These are phyloP conservation scores for Cynara cardunculus DNA, from an alignment of 129 eudicot species.

Conservation along the genomic window DNA sequence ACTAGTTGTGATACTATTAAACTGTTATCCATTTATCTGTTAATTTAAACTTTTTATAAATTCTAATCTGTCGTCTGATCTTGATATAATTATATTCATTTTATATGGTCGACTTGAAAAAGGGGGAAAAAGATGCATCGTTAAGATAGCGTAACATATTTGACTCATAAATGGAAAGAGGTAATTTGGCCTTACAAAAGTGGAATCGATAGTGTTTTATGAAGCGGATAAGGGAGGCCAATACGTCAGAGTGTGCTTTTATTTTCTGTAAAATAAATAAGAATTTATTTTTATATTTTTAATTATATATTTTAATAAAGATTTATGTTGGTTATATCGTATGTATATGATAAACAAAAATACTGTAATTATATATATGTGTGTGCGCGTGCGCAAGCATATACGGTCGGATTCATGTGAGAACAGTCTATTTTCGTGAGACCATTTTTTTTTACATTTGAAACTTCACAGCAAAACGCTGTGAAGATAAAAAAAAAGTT, in stretches of 20 bases:
- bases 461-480: too few relatives aligned
- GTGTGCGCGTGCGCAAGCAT: too few relatives aligned
- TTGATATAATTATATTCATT: background rate
- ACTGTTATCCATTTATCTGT: background rate
- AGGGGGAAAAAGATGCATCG: background rate
- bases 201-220: constrained; percentile 26
- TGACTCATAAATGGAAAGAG: constrained; percentile 24
- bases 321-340: too few relatives aligned
- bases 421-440: too few relatives aligned
- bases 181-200: constrained; percentile 22
- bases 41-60: background rate
- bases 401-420: too few relatives aligned
- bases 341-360: too few relatives aligned
- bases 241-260: constrained; percentile 26
- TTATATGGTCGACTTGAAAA: background rate
- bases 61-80: background rate
- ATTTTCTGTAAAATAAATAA: too few relatives aligned
- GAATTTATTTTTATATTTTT: too few relatives aligned
- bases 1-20: background rate
- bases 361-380: too few relatives aligned
- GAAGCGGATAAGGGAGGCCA: constrained; percentile 29
- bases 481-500: too few relatives aligned
- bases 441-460: too few relatives aligned
- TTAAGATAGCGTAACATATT: background rate
- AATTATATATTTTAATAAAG: too few relatives aligned